A percentile compares a stretch with the other conserved stretches of the same genome.
phyloP scores from a whole-genome alignment of 2,329 filamentous ascomycete species.

The Fusarium avenaceum region DNA sequence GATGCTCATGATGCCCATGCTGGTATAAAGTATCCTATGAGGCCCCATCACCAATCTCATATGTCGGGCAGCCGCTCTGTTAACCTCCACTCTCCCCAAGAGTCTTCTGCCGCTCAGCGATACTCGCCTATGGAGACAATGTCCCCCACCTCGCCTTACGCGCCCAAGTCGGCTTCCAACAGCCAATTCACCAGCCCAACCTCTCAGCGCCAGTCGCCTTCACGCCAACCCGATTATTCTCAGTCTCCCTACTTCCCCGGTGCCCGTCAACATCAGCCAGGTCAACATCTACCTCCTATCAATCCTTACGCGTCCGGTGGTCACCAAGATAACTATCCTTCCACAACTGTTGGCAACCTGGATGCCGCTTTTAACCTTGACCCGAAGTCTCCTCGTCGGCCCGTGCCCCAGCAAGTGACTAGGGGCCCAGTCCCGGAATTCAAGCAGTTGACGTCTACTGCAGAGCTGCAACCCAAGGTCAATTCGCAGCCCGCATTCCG shows the following conservation, averaged over 20 bases:
- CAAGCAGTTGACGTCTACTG: conserved; percentile 77
- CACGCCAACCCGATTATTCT: conserved; percentile 73
- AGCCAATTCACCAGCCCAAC: conserved; percentile 67
- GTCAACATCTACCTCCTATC: conserved; percentile 80
- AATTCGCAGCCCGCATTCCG: conserved; percentile 91
- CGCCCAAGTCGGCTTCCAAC: conserved; percentile 72
- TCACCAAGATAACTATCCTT: conserved; percentile 77
- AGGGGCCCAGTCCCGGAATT: conserved; percentile 88
- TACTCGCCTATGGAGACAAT: conserved; percentile 97
- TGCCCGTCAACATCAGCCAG: conserved; percentile 56
- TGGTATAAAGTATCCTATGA: conserved; percentile 86
- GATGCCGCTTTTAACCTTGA: conserved; percentile 74
- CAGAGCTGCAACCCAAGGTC: conserved; percentile 84
- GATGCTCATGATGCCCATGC: conserved; percentile 86
- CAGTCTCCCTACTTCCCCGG: conserved; percentile 70
- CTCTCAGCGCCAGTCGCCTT: conserved; percentile 81
- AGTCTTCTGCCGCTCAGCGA: conserved; percentile 86
- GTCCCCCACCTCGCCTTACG: conserved; percentile 84
- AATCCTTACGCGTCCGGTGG: conserved; percentile 72
- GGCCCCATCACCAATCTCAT: conserved; percentile 82
- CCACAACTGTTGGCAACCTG: conserved; percentile 77
- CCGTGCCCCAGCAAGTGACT: conserved; percentile 61
- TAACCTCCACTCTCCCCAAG: conserved; percentile 77
- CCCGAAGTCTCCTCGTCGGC: conserved; percentile 70
- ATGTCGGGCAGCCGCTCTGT: conserved; percentile 65